Base-by-base conservation (phyloP, 306 rosid genomes). In the Heteromeles arbutifolia region DNA sequence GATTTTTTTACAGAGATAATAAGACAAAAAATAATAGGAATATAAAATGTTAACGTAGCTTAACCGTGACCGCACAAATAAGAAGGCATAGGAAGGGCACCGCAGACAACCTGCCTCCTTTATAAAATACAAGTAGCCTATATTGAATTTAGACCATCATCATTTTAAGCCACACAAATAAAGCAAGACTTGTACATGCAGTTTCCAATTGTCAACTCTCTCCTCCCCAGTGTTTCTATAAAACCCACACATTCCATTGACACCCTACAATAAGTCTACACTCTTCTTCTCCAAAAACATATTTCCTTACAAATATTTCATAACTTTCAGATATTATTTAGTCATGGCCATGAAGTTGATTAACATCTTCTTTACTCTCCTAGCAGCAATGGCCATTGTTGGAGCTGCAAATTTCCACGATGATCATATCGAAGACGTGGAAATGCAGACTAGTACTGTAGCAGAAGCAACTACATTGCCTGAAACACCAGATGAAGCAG, bases 171-270 rank as follows among this genome's bases (percentile, higher is more conserved):
- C 67, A 63, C 57, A 56, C 53, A 77, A 14, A 73, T 72, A 65
- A 86, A 77, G 81, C 79, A 61, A 61, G 13, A 65, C 77, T 65
- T 82, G 73, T 11, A 70, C 21, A 28, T 78, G 25, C 57, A 79
- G 65, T 66, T 75, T 71, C 64, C 72, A 25, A 50, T 65, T 37
- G 81, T 71, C 81, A 79, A 67, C 78, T 63, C 73, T 57, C 29
- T 19, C 24, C 11, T 15, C 41, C 61, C 61, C 3, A 37, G 12
- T 4, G 66, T 29, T 65, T 9, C 70, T 80, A 69, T 75, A 75
- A 69, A 69, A 69, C 25, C 34, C 73, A 34, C 73, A 59, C 32
- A 66, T 68, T 56, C 69, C 25, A 39, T 50, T 57, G 17, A 37
- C 13, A 62, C 48, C 8, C 39, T 34, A 34, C 39, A 6, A 34